phyloP scores from a whole-genome alignment of 2,329 filamentous ascomycete species.

The Alternaria metachromatica region DNA sequence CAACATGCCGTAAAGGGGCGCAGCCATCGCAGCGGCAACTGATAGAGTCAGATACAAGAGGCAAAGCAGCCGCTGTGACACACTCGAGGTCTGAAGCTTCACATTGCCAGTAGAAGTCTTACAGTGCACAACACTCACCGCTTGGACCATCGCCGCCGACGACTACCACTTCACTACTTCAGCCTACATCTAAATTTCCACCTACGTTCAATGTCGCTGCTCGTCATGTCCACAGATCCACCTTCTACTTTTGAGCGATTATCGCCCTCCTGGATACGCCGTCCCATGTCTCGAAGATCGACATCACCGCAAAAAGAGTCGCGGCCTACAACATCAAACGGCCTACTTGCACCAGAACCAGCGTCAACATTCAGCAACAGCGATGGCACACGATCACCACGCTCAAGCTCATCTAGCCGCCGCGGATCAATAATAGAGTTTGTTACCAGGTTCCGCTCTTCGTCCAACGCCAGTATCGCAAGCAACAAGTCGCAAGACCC shows the following conservation, averaged over 20 bases:
- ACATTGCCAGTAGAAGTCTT: neutral
- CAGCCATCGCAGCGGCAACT: conserved; percentile 17
- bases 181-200: neutral
- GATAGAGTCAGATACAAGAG: conserved; percentile 8
- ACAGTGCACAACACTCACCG: conserved; percentile 6
- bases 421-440: conserved; percentile 31
- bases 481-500: conserved; percentile 24
- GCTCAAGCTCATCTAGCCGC: conserved; percentile 29
- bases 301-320: conserved; percentile 24
- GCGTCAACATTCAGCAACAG: conserved; percentile 33
- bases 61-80: conserved; percentile 11
- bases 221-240: conserved; percentile 34
- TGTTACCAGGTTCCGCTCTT: conserved; percentile 35
- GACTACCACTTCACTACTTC: neutral
- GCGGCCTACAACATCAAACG: conserved; percentile 21
- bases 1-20: conserved; percentile 15
- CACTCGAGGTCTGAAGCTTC: neutral
- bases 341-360: conserved; percentile 22
- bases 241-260: conserved; percentile 29
- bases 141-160: neutral
- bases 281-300: conserved; percentile 20
- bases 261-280: conserved; percentile 33
- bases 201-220: conserved; percentile 28
- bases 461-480: conserved; percentile 31
- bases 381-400: conserved; percentile 32